Evolutionary conservation across 306 rosid species (phyloP).

Genomic region (Trifolium pratense): DNA sequence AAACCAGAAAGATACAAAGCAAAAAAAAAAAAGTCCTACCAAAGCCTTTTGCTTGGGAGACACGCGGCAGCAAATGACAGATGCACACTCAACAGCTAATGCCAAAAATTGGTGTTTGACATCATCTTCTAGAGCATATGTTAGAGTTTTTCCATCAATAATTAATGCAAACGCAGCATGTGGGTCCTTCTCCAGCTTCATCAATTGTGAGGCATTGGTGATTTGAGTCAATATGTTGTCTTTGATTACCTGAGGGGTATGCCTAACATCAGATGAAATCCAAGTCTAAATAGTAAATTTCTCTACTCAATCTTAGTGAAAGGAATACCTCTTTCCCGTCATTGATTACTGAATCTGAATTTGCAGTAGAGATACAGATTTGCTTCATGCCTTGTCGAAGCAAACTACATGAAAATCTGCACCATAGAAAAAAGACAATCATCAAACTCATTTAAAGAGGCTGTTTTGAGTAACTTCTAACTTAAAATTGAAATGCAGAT

Average conservation of each 20-base stretch:
- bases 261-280: constrained; percentile 60
- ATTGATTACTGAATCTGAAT: constrained; percentile 56
- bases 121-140: constrained; percentile 81
- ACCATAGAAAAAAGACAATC: constrained; percentile 32
- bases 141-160: constrained; percentile 92
- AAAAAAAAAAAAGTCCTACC: constrained; percentile 57
- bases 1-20: constrained; percentile 18
- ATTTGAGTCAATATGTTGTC: constrained; percentile 83
- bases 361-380: constrained; percentile 66
- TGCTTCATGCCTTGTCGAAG: constrained; percentile 97
- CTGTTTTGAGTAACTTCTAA: constrained; percentile 31
- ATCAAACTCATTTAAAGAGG: constrained; percentile 13
- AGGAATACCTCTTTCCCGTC: constrained; percentile 70
- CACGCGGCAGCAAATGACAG: constrained; percentile 96
- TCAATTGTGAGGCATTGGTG: constrained; percentile 79
- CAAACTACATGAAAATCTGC: constrained; percentile 95
- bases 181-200: constrained; percentile 91
- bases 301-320: constrained; percentile 38
- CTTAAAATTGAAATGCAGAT: constrained; percentile 31
- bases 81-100: constrained; percentile 93
- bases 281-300: constrained; percentile 40
- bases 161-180: constrained; percentile 97
- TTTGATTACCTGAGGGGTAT: constrained; percentile 69
- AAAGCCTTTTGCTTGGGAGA: constrained; percentile 97
- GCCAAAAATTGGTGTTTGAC: constrained; percentile 84